Evolutionary conservation across 2,329 filamentous ascomycete species (phyloP).

Genomic region (Colletotrichum sp.): DNA sequence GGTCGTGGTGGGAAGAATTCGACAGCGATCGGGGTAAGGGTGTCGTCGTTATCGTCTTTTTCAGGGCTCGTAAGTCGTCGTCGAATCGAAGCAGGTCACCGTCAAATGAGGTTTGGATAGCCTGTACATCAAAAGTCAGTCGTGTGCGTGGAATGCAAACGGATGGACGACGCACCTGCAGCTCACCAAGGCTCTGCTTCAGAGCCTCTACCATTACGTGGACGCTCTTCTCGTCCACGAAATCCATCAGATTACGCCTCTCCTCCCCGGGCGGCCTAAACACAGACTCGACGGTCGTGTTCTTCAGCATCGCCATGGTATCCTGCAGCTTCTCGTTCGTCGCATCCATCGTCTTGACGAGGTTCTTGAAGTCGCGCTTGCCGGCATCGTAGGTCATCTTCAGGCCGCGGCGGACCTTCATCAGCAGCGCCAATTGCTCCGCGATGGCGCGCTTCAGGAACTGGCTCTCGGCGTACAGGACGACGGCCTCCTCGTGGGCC

Average conservation of each 20-base stretch:
- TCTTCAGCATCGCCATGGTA: slow-evolving; percentile 69
- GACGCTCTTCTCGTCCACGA: slow-evolving; percentile 76
- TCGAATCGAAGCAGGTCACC: slow-evolving; percentile 78
- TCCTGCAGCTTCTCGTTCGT: slow-evolving; percentile 68
- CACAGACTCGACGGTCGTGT: slow-evolving; percentile 67
- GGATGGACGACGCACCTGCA: slow-evolving; percentile 56
- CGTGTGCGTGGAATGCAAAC: not conserved
- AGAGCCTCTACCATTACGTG: slow-evolving; percentile 68
- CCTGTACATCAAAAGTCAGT: slow-evolving; percentile 37
- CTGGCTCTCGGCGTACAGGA: slow-evolving; percentile 72
- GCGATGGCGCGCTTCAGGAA: slow-evolving; percentile 69
- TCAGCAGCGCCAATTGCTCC: slow-evolving; percentile 59
- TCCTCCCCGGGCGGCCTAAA: slow-evolving; percentile 65
- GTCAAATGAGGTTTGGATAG: slow-evolving; percentile 75
- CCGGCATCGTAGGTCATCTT: slow-evolving; percentile 62
- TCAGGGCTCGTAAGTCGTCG: slow-evolving; percentile 71
- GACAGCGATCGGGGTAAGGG: slow-evolving; percentile 37
- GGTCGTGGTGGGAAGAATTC: slow-evolving; percentile 39
- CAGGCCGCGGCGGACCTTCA: slow-evolving; percentile 55
- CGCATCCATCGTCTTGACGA: slow-evolving; percentile 69
- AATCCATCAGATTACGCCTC: slow-evolving; percentile 72
- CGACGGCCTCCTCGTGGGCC: slow-evolving; percentile 78
- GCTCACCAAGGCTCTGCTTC: slow-evolving; percentile 72
- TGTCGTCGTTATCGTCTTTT: slow-evolving; percentile 56
- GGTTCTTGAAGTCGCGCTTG: slow-evolving; percentile 63